Evolutionary conservation across 2,329 filamentous ascomycete species (phyloP), one percentile per base, ranked within the genome.

Genomic region (Fusarium sp.): DNA sequence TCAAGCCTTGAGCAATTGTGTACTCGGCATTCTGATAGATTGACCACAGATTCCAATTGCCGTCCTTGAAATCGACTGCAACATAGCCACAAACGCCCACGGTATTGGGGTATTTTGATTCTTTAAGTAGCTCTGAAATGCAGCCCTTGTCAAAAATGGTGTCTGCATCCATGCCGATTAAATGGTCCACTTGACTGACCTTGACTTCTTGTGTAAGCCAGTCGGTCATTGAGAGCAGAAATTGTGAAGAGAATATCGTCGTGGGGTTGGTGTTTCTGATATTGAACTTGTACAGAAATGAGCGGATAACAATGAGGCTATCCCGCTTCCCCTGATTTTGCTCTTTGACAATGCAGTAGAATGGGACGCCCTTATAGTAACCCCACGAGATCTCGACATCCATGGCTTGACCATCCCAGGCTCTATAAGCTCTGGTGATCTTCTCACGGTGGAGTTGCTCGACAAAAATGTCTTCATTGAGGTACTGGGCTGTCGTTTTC

Each of bases 281-380:
- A 58, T 85, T 84, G 80, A 81, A 85, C 68, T 85, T 82, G 74
- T 83, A 81, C 15, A 85, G 71, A 60, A 85, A 83, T 1, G 83
- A 85, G 8, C 83, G 82, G 39, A 80, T 76, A 15, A 85, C 78
- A 48, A 84, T 84, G 45, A 85, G 75, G 41, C 83, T 82, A 70
- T 85, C 84, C 7, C 83, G 79, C 75, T 85, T 85, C 50, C 83
- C 83, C 61, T 83, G 82, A 67, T 85, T 85, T 72, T 83, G 80
- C 59, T 83, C 80, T 76, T 85, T 85, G 75, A 84, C 79, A 60
- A 85, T 82, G 72, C 82, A 83, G 63, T 83, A 78, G 72, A 81
- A 85, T 0, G 83, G 83, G 2, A 85, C 68, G 22, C 82, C 83
- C 64, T 81, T 82, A 71, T 84, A 85, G 30, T 75, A 76, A 3